Evolutionary conservation across 2,329 filamentous ascomycete species (phyloP).

Genomic region (Sporothrix brunneoviolacea): DNA sequence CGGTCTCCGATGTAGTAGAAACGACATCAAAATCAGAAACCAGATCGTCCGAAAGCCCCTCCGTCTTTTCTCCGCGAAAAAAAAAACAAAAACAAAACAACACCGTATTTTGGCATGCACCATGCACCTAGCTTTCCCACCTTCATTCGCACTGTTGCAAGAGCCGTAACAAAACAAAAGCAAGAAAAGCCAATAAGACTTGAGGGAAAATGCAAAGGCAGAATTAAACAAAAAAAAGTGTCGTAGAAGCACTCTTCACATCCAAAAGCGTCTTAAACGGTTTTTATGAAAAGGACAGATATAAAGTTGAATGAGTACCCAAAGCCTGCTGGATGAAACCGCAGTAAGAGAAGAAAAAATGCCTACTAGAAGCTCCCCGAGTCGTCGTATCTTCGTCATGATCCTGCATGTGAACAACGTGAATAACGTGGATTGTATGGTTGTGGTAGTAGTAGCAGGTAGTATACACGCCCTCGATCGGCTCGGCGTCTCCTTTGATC

Average conservation of each 20-base stretch:
- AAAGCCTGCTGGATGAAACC: neutral
- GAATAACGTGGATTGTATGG: neutral
- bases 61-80: no score
- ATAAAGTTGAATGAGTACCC: neutral
- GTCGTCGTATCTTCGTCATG: conserved; percentile 18
- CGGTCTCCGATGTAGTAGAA: no score
- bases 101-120: neutral
- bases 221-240: no score
- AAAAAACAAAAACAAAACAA: neutral
- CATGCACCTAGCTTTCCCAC: neutral
- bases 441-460: neutral
- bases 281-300: no score
- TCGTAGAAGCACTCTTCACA: no score
- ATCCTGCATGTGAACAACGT: conserved; percentile 10
- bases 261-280: no score
- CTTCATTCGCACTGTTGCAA: neutral
- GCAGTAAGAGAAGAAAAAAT: neutral
- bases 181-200: no score
- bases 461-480: no score
- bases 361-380: conserved; percentile 11
- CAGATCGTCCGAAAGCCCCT: no score
- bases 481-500: no score
- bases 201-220: no score
- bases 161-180: neutral
- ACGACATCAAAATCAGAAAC: neutral